Evolutionary conservation across 805 yeast genomes (phyloP).

Genomic region (Lipomyces yamadae): DNA sequence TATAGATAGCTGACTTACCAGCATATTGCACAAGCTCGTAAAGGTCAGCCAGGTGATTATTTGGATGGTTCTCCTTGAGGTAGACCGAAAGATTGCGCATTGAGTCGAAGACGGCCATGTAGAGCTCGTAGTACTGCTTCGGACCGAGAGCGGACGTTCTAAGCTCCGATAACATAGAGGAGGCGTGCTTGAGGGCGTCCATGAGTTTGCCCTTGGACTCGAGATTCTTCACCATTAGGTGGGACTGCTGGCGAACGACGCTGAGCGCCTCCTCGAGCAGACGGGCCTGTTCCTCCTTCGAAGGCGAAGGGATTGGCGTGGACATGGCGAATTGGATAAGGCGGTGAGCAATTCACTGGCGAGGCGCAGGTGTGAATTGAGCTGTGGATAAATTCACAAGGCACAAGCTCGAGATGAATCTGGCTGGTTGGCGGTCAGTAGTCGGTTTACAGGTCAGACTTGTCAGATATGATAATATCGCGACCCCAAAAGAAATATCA

Average conservation of each 20-base stretch:
- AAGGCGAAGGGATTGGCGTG: conserved; percentile 36
- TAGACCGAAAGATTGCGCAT: conserved; percentile 68
- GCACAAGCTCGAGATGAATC: conserved; percentile 4
- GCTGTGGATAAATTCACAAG: not conserved
- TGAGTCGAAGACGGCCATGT: conserved; percentile 77
- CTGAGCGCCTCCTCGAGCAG: conserved; percentile 53
- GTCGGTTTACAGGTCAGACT: not conserved
- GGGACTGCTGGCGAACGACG: conserved; percentile 70
- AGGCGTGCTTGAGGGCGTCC: conserved; percentile 87
- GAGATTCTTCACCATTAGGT: conserved; percentile 75
- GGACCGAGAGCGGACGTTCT: conserved; percentile 79
- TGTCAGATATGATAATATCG: not conserved
- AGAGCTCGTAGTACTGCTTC: conserved; percentile 90
- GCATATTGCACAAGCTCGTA: conserved; percentile 95
- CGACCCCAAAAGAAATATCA: not conserved
- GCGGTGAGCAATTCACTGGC: not conserved
- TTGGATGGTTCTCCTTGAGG: conserved; percentile 68
- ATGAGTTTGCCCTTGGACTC: conserved; percentile 71
- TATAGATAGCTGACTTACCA: conserved; percentile 43
- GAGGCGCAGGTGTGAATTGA: not conserved
- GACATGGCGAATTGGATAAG: conserved; percentile 21
- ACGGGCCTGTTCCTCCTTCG: conserved; percentile 39
- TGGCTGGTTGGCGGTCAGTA: not conserved
- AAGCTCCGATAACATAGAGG: conserved; percentile 78
- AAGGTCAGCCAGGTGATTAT: conserved; percentile 79